phyloP scores from a whole-genome alignment of 768 basidiomycete genomes.

The Mycena polygramma region DNA sequence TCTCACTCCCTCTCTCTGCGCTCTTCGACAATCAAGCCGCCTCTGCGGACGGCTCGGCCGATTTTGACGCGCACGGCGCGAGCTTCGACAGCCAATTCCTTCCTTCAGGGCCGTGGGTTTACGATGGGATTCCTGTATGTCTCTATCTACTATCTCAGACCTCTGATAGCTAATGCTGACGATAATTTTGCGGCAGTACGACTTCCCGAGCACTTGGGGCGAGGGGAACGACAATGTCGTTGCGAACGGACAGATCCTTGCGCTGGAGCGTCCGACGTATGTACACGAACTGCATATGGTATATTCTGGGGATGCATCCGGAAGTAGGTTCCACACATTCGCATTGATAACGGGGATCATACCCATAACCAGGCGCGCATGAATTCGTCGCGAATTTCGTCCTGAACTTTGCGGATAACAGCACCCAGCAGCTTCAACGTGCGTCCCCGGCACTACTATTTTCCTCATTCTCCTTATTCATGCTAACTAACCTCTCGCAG shows the following conservation, averaged over 20 bases:
- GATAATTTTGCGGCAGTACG: constrained; percentile 5
- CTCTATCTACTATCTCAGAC: too few species aligned
- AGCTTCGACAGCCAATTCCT: constrained; percentile 32
- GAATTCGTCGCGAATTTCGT: constrained; percentile 28
- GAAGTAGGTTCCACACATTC: constrained; percentile 40
- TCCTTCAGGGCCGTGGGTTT: constrained; percentile 17
- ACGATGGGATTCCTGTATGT: constrained; percentile 29
- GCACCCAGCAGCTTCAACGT: constrained; percentile 27
- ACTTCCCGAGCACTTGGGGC: constrained; percentile 23
- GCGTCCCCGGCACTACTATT: too few species aligned
- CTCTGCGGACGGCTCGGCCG: constrained; percentile 22
- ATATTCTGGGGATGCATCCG: constrained; percentile 58
- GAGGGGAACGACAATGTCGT: constrained; percentile 58
- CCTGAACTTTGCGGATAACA: constrained; percentile 27
- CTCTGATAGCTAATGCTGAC: too few species aligned
- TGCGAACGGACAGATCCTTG: constrained; percentile 56
- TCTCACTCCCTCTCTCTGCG: not conserved
- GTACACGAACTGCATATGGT: constrained; percentile 63
- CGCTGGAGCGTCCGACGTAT: constrained; percentile 46
- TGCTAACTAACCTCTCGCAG: not conserved
- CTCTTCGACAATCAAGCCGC: constrained; percentile 34
- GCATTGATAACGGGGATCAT: not conserved
- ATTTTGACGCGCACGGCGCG: constrained; percentile 29
- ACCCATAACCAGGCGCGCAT: constrained; percentile 7
- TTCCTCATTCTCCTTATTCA: not conserved